Conservation (phyloP, 768 basidiomycete genomes). For the Stropharia rugosoannulata region DNA sequence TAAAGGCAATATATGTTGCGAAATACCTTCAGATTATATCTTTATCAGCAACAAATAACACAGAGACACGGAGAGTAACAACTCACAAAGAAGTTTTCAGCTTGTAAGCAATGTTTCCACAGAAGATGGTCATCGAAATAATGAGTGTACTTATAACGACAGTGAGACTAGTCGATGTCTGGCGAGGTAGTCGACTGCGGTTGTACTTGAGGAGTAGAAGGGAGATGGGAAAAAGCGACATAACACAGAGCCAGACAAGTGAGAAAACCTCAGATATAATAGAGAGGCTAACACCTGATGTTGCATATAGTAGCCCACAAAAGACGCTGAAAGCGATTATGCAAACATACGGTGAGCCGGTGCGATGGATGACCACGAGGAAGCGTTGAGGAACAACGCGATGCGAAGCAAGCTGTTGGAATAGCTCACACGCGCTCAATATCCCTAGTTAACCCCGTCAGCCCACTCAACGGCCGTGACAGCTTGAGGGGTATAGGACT, state of each 20-base stretch:
- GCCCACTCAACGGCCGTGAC: not conserved
- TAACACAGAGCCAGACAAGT: conserved; percentile 63
- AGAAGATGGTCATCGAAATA: conserved; percentile 43
- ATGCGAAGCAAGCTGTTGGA: conserved; percentile 58
- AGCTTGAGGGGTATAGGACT: not conserved
- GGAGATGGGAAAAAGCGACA: conserved; percentile 63
- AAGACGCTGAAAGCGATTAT: conserved; percentile 50
- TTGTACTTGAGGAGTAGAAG: conserved; percentile 64
- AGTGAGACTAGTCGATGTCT: conserved; percentile 35
- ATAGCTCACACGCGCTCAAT: conserved; percentile 55
- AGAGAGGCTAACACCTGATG: conserved; percentile 47
- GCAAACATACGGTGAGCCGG: conserved; percentile 52
- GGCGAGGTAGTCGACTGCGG: conserved; percentile 53
- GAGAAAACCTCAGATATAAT: conserved; percentile 71
- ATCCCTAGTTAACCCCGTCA: conserved; percentile 33
- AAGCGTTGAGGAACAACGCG: conserved; percentile 58
- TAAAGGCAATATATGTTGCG: conserved; percentile 52
- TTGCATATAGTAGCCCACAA: conserved; percentile 54
- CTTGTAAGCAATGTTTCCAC: conserved; percentile 60
- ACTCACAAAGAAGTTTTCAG: conserved; percentile 56
- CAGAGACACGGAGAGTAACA: not conserved
- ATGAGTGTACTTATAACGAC: conserved; percentile 40
- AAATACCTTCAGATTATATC: conserved; percentile 46
- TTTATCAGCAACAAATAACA: conserved; percentile 1
- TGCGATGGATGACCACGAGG: conserved; percentile 44